Evolutionary conservation across 495 filamentous ascomycete genomes (phyloP).

Genomic region (Aspergillus panamensis): DNA sequence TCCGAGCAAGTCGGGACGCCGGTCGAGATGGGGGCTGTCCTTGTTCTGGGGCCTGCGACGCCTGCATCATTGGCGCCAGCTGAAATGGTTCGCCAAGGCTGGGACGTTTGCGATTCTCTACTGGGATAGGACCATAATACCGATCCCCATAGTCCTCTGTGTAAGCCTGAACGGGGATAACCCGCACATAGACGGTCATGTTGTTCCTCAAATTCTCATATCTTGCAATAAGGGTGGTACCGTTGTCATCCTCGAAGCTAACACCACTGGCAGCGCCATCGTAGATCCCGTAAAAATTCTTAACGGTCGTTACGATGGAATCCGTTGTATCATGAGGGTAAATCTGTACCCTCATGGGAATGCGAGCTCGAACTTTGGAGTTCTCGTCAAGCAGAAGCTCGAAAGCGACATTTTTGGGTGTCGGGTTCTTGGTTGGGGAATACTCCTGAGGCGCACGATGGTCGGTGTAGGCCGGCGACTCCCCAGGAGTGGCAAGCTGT

Average conservation of each 20-base stretch:
- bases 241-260: constrained; percentile 85
- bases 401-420: constrained; percentile 80
- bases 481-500: constrained; percentile 39
- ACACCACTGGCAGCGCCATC: constrained; percentile 70
- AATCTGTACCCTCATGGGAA: constrained; percentile 89
- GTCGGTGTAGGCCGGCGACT: constrained; percentile 31
- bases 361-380: constrained; percentile 68
- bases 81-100: constrained; percentile 55
- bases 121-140: constrained; percentile 37
- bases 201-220: constrained; percentile 91
- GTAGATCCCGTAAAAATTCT: constrained; percentile 95
- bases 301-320: constrained; percentile 92
- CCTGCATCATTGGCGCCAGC: constrained; percentile 50
- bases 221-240: constrained; percentile 83
- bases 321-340: constrained; percentile 91
- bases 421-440: constrained; percentile 47
- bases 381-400: constrained; percentile 73
- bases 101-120: constrained; percentile 45
- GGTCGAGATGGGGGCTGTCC: constrained; percentile 61
- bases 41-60: constrained; percentile 48
- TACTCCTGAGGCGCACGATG: constrained; percentile 36
- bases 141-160: constrained; percentile 35
- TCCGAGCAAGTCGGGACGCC: constrained; percentile 61
- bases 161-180: constrained; percentile 60
- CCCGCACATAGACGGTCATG: constrained; percentile 85